Base-by-base conservation (phyloP, 176 grass and related monocot genomes). In the Hordeum marinum region DNA sequence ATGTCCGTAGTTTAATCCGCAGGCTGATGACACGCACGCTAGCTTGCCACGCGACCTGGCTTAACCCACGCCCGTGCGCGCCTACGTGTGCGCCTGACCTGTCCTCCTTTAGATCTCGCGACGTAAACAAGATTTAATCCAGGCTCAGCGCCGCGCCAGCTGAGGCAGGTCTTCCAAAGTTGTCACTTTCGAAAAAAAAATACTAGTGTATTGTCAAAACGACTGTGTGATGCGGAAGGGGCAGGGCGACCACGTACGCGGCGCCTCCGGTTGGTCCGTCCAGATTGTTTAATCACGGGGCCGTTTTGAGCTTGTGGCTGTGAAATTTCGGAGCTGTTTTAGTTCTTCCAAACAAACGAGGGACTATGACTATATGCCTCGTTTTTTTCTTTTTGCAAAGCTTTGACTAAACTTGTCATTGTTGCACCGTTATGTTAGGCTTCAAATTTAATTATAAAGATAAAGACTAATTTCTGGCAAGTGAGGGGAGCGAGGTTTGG, bases 241-340 rank as follows among this genome's bases (percentile, higher is more conserved):
- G 0, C 27, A 55, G 45, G 10, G 1, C 42, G 0, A 50, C 46
- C 0, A 3, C 15, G 71, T 46, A 75, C 72, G 72, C 72, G 26
- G 62, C 42, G 41, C 62, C 43, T 67, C 41, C 20, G 63, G 40
- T 11, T 72, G 11, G 18, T 14, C 63, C n/a, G 42, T 18, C 43
- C 11, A 41, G 1, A 20, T 55, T 67, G 17, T 73, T 84, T 77
- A 72, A 34, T 75, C 4, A 5, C 4, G 2, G 3, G 72, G 72
- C 3, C 72, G 27, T 75, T 75, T 75, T 75, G 45, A 50, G 71
- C 71, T 75, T 55, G 72, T 75, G 72, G 72, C 72, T 75, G 72
- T 48, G 13, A 46, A 17, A 45, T 45, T 45, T 45, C 43, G 43
- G 43, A 45, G 43, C 43, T 45, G 43, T 45, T 14, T 45, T 13